Evolutionary conservation across 2,329 filamentous ascomycete genomes (phyloP), one percentile per base, ranked within the genome.

Genomic region (Mollisiaceae sp.): DNA sequence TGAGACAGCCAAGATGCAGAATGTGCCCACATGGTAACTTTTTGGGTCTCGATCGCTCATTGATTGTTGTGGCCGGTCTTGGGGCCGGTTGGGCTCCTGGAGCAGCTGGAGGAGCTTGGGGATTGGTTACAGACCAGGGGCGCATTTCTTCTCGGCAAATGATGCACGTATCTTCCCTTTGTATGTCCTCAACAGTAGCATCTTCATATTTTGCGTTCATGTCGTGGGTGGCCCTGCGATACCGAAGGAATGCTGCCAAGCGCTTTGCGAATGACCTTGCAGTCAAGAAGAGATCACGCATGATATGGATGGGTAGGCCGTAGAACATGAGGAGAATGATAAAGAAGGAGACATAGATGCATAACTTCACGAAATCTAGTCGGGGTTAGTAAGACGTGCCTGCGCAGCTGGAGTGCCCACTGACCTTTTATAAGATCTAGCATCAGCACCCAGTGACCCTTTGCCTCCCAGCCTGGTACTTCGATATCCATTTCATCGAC

Each of bases 61-160:
- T 89, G 63, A 91, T 84, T n/a, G 78, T 77, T 18, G 74, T 69
- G 56, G 77, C 72, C 66, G 72, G 71, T 64, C 79, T 76, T 60
- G 76, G 70, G 43, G 76, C 74, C 57, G 78, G 76, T 55, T 71
- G 65, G n/a, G 71, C 73, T 62, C 68, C 77, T 38, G 75, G 75
- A 63, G 65, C 71, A 57, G 72, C 77, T 60, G 75, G 79, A 52
- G 79, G 79, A 63, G 74, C 79, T 61, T 79, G 78, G 45, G 82
- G 81, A 62, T 83, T 83, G 39, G 81, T 82, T 20, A 76, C 72
- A 65, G 75, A 75, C 91, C 93, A 97, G 1, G 90, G 88, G 39
- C 87, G 87, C 95, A 99, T 99, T 70, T 96, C 92, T 77, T 99
- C 95, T 67, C 95, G 89, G 78, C 95, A 99, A 63, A 99, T 97